Base-by-base conservation (phyloP, 495 filamentous ascomycete species). In the Xylaria curta region DNA sequence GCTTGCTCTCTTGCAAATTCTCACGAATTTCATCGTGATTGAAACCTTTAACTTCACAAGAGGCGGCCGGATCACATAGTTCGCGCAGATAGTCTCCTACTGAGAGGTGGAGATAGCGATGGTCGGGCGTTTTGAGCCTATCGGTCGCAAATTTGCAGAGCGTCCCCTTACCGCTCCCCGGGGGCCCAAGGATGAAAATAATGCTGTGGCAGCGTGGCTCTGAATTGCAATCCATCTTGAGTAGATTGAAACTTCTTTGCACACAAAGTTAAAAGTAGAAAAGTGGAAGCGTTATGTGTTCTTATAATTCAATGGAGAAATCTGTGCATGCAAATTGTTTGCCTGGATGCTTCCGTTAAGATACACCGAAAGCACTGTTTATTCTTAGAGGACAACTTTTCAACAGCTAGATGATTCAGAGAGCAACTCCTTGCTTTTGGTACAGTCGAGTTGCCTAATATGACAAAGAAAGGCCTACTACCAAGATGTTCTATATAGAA, bases 91-190 rank as follows among this genome's bases (percentile, higher is more conserved):
- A 70, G 54, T 84, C 83, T 0, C 82, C 83, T 2, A 82, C 72
- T 0, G 82, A 85, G 40, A 84, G 70, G 7, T 88, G 84, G 72
- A 76, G 75, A 19, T 78, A 81, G 62, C 71, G 17, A 47, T 69
- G 80, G 58, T 72, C 71, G 24, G 68, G 28, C 3, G 9, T 17
- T 36, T 46, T 42, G 21, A 6, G 62, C 69, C 8, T 73, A 26
- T 58, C 68, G 63, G 31, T 9, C 15, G 42, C 68, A 17, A 46
- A 5, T 58, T 72, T 74, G 68, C 81, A 82, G 40, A 82, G 75
- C 0, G 83, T 84, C 19, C 82, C 79, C 70, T 85, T 85, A 36
- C 82, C 82, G 2, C 78, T 75, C 6, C 82, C 80, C 0, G 82
- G 80, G 2, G 79, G 74, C 0, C 82, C 82, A 73, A 74, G 69